Evolutionary conservation across 2,329 filamentous ascomycete species (phyloP).

Genomic region (Fusarium subtropicale): DNA sequence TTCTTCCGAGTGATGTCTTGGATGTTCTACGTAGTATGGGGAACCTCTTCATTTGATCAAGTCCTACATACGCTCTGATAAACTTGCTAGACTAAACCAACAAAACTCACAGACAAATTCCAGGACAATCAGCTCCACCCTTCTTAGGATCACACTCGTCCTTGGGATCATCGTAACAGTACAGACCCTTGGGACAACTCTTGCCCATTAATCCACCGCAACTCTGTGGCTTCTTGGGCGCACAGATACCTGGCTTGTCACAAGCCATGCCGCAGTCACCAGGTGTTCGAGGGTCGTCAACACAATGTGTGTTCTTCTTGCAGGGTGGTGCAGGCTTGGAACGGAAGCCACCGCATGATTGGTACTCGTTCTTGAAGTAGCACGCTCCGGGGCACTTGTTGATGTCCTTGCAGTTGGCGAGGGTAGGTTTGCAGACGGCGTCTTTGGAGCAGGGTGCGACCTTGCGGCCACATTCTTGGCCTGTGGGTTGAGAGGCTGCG

Average conservation of each 20-base stretch:
- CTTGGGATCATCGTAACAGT: slow-evolving; percentile 48
- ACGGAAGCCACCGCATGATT: slow-evolving; percentile 50
- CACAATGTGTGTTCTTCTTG: slow-evolving; percentile 44
- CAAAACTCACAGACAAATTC: slow-evolving; percentile 47
- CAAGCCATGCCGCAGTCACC: slow-evolving; percentile 51
- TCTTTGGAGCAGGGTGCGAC: slow-evolving; percentile 47
- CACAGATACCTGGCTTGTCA: slow-evolving; percentile 52
- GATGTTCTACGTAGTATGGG: not conserved
- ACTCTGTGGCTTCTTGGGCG: slow-evolving; percentile 32
- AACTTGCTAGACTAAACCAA: not conserved
- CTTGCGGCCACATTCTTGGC: slow-evolving; percentile 46
- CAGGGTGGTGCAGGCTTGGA: slow-evolving; percentile 43
- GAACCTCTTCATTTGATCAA: too few relatives aligned
- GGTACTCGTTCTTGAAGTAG: slow-evolving; percentile 48
- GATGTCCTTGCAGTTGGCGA: slow-evolving; percentile 42
- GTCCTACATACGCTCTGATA: too few relatives aligned
- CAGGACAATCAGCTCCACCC: slow-evolving; percentile 49
- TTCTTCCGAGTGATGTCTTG: not conserved
- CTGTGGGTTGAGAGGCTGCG: slow-evolving; percentile 19
- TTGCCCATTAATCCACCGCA: slow-evolving; percentile 48
- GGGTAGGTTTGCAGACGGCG: slow-evolving; percentile 44
- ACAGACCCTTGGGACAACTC: slow-evolving; percentile 45
- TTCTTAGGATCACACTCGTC: slow-evolving; percentile 47
- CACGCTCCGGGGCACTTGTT: slow-evolving; percentile 49
- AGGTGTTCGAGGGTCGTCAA: slow-evolving; percentile 51